Evolutionary conservation across 768 basidiomycete species (phyloP), one percentile per base, ranked within the genome.

Genomic region (Hemileccinum impolitum): DNA sequence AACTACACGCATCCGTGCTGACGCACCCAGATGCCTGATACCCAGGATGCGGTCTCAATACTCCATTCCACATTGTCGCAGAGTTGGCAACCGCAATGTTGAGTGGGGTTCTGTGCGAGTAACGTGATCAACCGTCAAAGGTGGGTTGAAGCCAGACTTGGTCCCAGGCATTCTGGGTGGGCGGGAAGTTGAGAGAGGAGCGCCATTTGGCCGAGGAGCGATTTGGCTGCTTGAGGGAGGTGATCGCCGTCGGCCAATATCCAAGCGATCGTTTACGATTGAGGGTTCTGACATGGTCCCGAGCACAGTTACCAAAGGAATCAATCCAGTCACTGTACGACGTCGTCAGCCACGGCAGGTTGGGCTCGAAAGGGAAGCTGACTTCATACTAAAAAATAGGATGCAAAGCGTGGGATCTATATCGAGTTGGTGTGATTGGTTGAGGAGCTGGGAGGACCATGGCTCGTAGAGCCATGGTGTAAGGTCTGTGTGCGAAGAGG

Each of bases 321-420:
- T 74, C 74, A 15, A 64, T 56, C 61, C 70, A 75, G 49, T 78
- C 75, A 47, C 76, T 78, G n/a, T 26, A 17, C 23, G 23, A 28
- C 4, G 10, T 23, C 3, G 42, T 59, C 36, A 59, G 51, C 43
- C 42, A 46, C 30, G 1, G 25, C 7, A 8, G 4, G 5, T 37
- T n/a, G 37, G 9, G 26, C 3, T 44, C 35, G 6, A 28, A 18
- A 38, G 21, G n/a, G 12, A 15, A 13, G 15, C 74, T 45, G 47
- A 77, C 76, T 78, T 80, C 47, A 79, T 81, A 10, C 79, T 79
- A 50, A 80, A 79, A 58, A 81, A 81, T 7, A 77, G 56, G 2
- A 70, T 70, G 45, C 78, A 81, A 7, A 81, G 62, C 3, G 79
- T 79, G 2, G 75, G 75, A 1, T 65, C 59, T 0, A 78, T 71